Evolutionary conservation across 768 basidiomycete genomes (phyloP), one percentile per base, ranked within the genome.

Genomic region (Collybia sp.): DNA sequence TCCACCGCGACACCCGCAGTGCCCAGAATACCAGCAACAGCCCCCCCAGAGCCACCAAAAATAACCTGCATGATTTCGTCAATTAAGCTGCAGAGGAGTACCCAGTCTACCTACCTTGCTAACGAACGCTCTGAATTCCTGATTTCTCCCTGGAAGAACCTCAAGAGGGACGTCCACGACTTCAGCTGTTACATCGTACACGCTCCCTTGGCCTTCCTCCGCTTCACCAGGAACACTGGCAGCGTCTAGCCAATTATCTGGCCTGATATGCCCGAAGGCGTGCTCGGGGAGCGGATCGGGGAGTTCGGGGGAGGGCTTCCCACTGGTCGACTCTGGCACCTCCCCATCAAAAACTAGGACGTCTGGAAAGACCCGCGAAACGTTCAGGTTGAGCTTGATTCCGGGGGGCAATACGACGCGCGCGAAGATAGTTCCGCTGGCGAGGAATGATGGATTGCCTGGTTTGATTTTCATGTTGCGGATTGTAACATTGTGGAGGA

Each of bases 291-390:
- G 61, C 1, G 90, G 89, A 51, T 77, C 69, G 0, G 86, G 81
- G 1, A 82, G 68, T 49, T 47, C 11, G 11, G 34, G 17, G 12
- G 34, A 45, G 30, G 18, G 51, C 35, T 13, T n/a, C 17, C 48
- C 31, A 8, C 48, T 51, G 16, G 56, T 52, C 2, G 37, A 33
- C 1, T 69, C 63, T 5, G 80, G 76, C 0, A 77, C 73, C 16
- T 80, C 77, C 2, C 89, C 89, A 51, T 93, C 89, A 47, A 79
- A 91, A 4, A 92, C 73, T 5, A 91, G 62, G 19, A 86, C 82
- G 58, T 93, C 89, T 0, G 89, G 88, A 46, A 86, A 70, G 19
- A 90, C 76, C 36, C 69, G 74, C 6, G 67, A 74, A 15, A 90
- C 82, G 36, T 81, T 68, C 42, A 90, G 61, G n/a, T 67, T 70